Base-by-base conservation (phyloP, 441 rosid species). In the Corymbia calophylla region DNA sequence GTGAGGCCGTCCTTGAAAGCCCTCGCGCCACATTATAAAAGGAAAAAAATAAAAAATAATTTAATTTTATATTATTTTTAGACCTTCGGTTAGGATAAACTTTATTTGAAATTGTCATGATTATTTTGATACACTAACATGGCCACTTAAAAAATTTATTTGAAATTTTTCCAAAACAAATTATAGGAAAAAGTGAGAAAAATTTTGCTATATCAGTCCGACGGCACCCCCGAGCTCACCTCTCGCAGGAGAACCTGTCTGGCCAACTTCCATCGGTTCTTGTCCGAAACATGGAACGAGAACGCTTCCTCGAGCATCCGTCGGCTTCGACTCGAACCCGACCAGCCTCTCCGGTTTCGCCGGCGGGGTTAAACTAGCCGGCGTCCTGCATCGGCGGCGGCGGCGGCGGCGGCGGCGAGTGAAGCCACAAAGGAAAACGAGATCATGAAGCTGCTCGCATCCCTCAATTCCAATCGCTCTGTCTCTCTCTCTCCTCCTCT, bases 71-170 rank as follows among this genome's bases (percentile, higher is more conserved):
- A n/a, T n/a, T n/a, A n/a, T 35, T 56, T 56, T 56, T 0, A 9
- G 8, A 0, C 0, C 23, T 0, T 56, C 6, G 23, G 21, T 21
- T 8, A 56, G 19, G 3, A 8, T 56, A 55, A 56, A 21, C 3
- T 56, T 2, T 2, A 60, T 1, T 60, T 60, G 53, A 51, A 14
- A 51, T 2, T 10, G 53, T 3, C 15, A 10, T 35, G 39, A 35
- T 2, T 35, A 35, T 35, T 35, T 35, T 35, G n/a, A n/a, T n/a
- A n/a, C n/a, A 35, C 4, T 35, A 35, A 35, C 4, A 35, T 35
- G 39, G 39, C 39, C 2, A 35, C 39, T 35, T 35, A 35, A 35
- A 39, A 39, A 39, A 4, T 5, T 39, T 39, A 60, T 0, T 27
- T 6, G 4, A 0, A 60, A 27, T 2, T 27, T 11, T 5, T 12